Base-by-base conservation (phyloP, 1,284 basidiomycete species). In the Trametes polyzona region DNA sequence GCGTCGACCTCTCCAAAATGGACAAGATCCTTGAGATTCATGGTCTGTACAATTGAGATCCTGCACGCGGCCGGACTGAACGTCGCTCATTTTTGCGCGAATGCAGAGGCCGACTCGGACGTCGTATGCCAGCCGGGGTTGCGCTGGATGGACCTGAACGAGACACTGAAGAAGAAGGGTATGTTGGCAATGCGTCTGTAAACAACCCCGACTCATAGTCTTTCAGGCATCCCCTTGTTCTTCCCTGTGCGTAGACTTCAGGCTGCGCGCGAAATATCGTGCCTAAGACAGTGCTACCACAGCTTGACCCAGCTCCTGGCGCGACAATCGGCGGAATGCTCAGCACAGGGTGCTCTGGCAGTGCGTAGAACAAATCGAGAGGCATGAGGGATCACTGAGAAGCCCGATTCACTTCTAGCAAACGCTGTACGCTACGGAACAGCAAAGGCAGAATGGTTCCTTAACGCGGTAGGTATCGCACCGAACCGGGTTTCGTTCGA, bases 301-400 rank as follows among this genome's bases (percentile, higher is more conserved):
- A 92, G 88, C 78, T 91, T 49, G 92, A 95, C 67, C 93, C 92
- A 10, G 88, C 79, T 1, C 88, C 86, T 1, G 81, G 82, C 21
- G 94, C 95, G 0, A 94, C 92, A 0, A 88, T 97, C 32, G 95
- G 95, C 26, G 96, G 95, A 0, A 97, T 98, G 93, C 79, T 93
- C 24, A 89, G 88, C 47, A 95, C 90, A 0, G 90, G 91, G 0
- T 91, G 88, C 67, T 90, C 86, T 19, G 89, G 88, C 62, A 89
- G 88, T 90, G 67, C 51, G 86, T 73, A 53, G 5, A 10, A 23
- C 17, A 19, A 7, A 2, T 26, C 19, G 24, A 3, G 10, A 27
- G 6, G 17, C 8, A 9, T 14, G 16, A 24, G 17, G 1, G n/a
- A 24, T 24, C 14, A 24, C 14, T 6, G 10, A 27, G 21, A 23